phyloP scores from a whole-genome alignment of 1,139 yeast species.

The Starmera stellimalicola region DNA sequence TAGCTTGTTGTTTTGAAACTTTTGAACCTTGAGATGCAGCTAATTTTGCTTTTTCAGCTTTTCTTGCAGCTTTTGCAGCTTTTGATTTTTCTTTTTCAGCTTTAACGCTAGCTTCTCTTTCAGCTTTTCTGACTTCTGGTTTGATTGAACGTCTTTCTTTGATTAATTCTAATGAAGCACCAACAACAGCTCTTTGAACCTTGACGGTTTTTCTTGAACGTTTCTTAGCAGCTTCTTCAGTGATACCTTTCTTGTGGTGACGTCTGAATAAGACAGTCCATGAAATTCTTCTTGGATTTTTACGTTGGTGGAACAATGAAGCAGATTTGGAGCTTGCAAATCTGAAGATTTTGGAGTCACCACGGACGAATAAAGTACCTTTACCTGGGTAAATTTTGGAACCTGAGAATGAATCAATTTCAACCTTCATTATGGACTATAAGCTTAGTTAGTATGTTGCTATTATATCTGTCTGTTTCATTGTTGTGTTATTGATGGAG shows the following conservation, averaged over 20 bases:
- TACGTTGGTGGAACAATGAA: slow-evolving; percentile 98
- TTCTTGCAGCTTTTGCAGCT: slow-evolving; percentile 88
- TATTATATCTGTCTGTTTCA: background rate
- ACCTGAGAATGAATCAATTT: slow-evolving; percentile 99
- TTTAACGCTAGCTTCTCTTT: slow-evolving; percentile 85
- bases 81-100: slow-evolving; percentile 95
- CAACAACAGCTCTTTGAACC: slow-evolving; percentile 98
- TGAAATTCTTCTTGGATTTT: slow-evolving; percentile 99
- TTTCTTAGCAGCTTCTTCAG: slow-evolving; percentile 97
- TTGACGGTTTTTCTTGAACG: slow-evolving; percentile 96
- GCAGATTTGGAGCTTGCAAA: slow-evolving; percentile 98
- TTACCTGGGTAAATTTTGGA: slow-evolving; percentile 99
- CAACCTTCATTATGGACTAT: slow-evolving; percentile 79
- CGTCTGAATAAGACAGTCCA: slow-evolving; percentile 99
- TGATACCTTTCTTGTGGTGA: slow-evolving; percentile 99
- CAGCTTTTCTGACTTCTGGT: slow-evolving; percentile 97
- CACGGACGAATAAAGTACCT: slow-evolving; percentile 98
- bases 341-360: slow-evolving; percentile 99
- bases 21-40: slow-evolving; percentile 65
- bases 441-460: background rate
- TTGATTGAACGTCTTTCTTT: slow-evolving; percentile 94
- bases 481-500: too few species aligned
- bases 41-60: slow-evolving; percentile 84
- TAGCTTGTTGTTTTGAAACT: slow-evolving; percentile 78
- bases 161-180: slow-evolving; percentile 97